Percentiles rank a stretch among this genome's conserved stretches.
Conservation (phyloP, 176 grass and related monocot genomes). For the Carex pumila region DNA sequence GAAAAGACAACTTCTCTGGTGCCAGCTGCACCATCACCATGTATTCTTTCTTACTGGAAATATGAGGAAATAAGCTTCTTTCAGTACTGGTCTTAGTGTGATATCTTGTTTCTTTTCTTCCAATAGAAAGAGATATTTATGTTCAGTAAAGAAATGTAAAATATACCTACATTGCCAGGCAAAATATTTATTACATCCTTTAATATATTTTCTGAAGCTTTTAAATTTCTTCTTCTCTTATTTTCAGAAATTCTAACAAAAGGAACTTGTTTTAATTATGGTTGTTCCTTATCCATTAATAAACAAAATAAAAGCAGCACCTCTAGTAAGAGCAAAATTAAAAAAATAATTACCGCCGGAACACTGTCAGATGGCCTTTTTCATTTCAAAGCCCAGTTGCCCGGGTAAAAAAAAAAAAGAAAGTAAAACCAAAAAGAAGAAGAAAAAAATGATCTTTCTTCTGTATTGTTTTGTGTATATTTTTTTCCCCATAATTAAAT, state of each 20-base stretch:
- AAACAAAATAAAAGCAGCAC: background rate
- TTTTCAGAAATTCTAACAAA: background rate
- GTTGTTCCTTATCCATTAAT: background rate
- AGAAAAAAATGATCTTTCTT: background rate
- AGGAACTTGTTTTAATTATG: background rate
- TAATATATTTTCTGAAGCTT: background rate
- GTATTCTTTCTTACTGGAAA: background rate
- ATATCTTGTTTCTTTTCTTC: background rate
- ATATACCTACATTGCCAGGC: background rate
- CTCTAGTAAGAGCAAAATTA: background rate
- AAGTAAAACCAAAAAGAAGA: background rate
- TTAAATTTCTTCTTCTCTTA: background rate
- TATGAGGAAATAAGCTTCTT: background rate
- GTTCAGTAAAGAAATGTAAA: background rate
- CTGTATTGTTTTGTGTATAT: background rate
- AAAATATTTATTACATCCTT: no score
- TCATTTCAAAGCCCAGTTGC: constrained; percentile 1
- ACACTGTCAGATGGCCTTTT: background rate
- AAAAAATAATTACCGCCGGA: background rate
- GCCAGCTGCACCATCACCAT: background rate
- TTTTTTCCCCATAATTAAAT: background rate
- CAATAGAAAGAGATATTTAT: background rate
- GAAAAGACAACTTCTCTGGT: background rate
- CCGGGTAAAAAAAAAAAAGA: background rate
- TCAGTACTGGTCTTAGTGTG: background rate